These are phyloP conservation scores for Erodium moschatum DNA, from an alignment of 441 rosid species.

Conservation along the genomic window DNA sequence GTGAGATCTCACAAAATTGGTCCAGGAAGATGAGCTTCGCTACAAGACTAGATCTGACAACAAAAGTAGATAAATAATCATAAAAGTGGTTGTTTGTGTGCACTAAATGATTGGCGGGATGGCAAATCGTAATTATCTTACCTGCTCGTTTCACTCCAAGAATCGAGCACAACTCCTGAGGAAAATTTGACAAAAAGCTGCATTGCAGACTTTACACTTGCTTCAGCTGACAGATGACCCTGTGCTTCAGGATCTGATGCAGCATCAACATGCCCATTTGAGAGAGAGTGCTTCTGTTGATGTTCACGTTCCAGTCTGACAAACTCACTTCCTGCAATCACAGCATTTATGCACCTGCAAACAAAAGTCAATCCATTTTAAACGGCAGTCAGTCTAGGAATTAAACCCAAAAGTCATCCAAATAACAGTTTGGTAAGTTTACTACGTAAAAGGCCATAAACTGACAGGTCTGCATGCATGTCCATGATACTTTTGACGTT, in stretches of 20 bases:
- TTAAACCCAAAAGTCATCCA: too few relatives aligned
- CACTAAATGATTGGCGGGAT: neutral
- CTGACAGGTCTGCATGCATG: neutral
- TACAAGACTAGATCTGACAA: conserved; percentile 72
- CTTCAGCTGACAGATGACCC: conserved; percentile 66
- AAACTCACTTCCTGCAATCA: conserved; percentile 84
- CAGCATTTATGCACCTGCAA: conserved; percentile 83
- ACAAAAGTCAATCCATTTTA: conserved; percentile 11
- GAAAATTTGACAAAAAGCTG: conserved; percentile 84
- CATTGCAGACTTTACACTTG: conserved; percentile 86
- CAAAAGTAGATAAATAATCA: conserved; percentile 4
- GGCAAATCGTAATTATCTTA: conserved; percentile 23
- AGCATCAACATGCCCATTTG: conserved; percentile 63
- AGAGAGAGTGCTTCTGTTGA: conserved; percentile 58
- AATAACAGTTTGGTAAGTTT: neutral
- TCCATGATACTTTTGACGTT: neutral
- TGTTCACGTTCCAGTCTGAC: conserved; percentile 79
- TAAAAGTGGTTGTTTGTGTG: neutral
- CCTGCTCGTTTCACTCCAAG: conserved; percentile 84
- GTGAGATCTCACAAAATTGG: conserved; percentile 87
- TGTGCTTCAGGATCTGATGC: conserved; percentile 61
- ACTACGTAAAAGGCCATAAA: neutral
- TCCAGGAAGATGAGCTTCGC: conserved; percentile 93
- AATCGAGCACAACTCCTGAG: conserved; percentile 73
- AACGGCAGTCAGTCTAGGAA: too few relatives aligned